A percentile compares a stretch with the other conserved stretches of the same genome.
phyloP scores from a whole-genome alignment of 2,329 filamentous ascomycete genomes.

The Ophiosphaerella herpotricha region DNA sequence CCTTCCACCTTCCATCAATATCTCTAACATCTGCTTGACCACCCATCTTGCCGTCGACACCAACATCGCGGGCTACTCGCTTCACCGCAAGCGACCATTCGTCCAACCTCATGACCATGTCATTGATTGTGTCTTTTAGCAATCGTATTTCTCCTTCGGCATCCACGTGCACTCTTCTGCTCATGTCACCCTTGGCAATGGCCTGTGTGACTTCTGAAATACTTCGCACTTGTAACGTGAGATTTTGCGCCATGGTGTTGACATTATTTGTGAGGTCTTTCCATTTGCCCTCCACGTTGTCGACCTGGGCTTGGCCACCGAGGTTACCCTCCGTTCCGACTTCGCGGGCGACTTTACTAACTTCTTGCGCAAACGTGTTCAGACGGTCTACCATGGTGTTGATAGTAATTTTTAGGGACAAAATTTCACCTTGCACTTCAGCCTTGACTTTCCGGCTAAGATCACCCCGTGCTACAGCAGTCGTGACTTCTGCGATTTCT shows the following conservation, averaged over 20 bases:
- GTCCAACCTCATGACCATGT: slow-evolving; percentile 95
- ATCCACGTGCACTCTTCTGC: slow-evolving; percentile 91
- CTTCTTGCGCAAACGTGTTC: slow-evolving; percentile 67
- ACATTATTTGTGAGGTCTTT: slow-evolving; percentile 70
- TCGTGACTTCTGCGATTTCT: slow-evolving; percentile 59
- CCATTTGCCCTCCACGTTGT: slow-evolving; percentile 70
- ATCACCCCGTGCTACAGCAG: slow-evolving; percentile 57
- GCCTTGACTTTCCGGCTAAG: slow-evolving; percentile 58
- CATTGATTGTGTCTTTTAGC: slow-evolving; percentile 95
- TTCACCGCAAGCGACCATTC: slow-evolving; percentile 97
- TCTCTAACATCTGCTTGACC: slow-evolving; percentile 94
- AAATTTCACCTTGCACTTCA: slow-evolving; percentile 57
- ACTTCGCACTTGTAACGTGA: slow-evolving; percentile 75
- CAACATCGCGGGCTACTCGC: slow-evolving; percentile 92
- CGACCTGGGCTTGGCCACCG: slow-evolving; percentile 67
- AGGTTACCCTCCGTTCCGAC: slow-evolving; percentile 68
- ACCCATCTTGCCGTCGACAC: slow-evolving; percentile 97
- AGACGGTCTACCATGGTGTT: slow-evolving; percentile 70
- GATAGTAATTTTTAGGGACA: slow-evolving; percentile 80
- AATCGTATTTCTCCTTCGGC: slow-evolving; percentile 94
- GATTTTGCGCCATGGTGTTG: slow-evolving; percentile 69
- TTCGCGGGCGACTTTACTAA: slow-evolving; percentile 68
- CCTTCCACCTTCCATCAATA: slow-evolving; percentile 93
- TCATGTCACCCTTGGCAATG: slow-evolving; percentile 94
- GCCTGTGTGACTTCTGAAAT: slow-evolving; percentile 94